Evolutionary conservation across 768 basidiomycete genomes (phyloP).

Genomic region (Psilocybe cubensis): DNA sequence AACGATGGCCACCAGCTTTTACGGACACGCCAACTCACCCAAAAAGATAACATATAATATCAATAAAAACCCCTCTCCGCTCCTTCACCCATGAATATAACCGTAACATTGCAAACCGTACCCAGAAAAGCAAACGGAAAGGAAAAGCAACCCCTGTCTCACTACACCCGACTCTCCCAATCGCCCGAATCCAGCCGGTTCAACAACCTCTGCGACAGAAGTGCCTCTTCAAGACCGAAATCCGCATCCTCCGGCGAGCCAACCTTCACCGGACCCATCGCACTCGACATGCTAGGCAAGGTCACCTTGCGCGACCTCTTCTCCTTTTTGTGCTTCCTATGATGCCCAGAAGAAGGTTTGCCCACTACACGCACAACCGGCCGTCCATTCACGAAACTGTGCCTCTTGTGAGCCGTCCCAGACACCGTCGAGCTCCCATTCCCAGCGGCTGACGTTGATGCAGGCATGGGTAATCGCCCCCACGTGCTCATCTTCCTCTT

Average conservation of each 20-base stretch:
- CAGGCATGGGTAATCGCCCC: constrained; percentile 26
- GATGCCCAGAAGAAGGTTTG: constrained; percentile 5
- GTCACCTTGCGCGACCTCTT: constrained; percentile 18
- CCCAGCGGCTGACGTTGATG: constrained; percentile 9
- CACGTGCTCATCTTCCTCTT: constrained; percentile 28
- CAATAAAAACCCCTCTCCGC: constrained; percentile 15
- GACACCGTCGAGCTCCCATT: constrained; percentile 3
- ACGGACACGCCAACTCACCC: constrained; percentile 12
- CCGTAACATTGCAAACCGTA: background rate
- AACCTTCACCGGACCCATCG: background rate
- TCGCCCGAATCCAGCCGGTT: constrained; percentile 28
- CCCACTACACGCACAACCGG: constrained; percentile 3
- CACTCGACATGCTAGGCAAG: constrained; percentile 5
- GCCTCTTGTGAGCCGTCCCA: constrained; percentile 9
- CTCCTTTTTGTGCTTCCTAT: constrained; percentile 17
- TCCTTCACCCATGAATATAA: background rate
- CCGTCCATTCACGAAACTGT: background rate
- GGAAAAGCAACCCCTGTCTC: background rate
- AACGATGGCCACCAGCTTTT: background rate
- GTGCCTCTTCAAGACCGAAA: constrained; percentile 35
- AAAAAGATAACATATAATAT: constrained; percentile 23
- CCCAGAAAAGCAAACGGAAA: background rate
- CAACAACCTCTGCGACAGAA: constrained; percentile 36
- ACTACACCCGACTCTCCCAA: constrained; percentile 16
- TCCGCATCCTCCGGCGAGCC: constrained; percentile 25